Evolutionary conservation across 2,329 filamentous ascomycete genomes (phyloP).

Genomic region (Aspergillus ruber): DNA sequence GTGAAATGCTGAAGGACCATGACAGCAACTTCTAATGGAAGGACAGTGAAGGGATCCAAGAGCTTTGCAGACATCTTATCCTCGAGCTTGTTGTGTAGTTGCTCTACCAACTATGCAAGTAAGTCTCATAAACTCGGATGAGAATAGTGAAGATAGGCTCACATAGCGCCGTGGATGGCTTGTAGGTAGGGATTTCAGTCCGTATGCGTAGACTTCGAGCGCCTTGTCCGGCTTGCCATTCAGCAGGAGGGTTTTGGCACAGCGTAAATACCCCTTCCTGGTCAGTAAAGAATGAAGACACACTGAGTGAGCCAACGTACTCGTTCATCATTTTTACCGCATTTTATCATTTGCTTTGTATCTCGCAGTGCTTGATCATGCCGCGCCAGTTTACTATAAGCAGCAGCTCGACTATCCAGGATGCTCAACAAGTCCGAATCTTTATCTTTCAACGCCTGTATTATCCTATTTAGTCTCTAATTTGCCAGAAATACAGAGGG

Average conservation of each 20-base stretch:
- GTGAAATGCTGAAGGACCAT: constrained; percentile 47
- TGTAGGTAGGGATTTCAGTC: constrained; percentile 47
- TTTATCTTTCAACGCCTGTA: constrained; percentile 32
- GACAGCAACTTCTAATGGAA: constrained; percentile 50
- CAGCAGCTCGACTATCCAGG: constrained; percentile 51
- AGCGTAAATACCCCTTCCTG: constrained; percentile 49
- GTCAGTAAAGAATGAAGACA: constrained; percentile 5
- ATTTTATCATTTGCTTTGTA: constrained; percentile 51
- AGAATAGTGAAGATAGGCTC: constrained; percentile 7
- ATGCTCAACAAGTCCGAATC: constrained; percentile 27
- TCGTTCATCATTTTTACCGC: constrained; percentile 45
- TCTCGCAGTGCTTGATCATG: constrained; percentile 49
- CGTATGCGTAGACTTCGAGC: constrained; percentile 51
- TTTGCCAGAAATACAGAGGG: not conserved
- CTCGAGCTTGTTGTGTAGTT: constrained; percentile 43
- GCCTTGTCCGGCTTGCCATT: constrained; percentile 49
- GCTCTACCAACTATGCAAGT: constrained; percentile 33
- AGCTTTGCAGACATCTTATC: constrained; percentile 23
- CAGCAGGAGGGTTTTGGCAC: constrained; percentile 41
- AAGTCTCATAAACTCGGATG: constrained; percentile 1
- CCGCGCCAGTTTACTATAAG: constrained; percentile 48
- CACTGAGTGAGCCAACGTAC: constrained; percentile 20
- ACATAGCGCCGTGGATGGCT: constrained; percentile 29
- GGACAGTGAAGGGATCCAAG: constrained; percentile 45
- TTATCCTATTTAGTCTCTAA: constrained; percentile 1